Evolutionary conservation across 2,329 filamentous ascomycete genomes (phyloP).

Genomic region (Hortaea werneckii): DNA sequence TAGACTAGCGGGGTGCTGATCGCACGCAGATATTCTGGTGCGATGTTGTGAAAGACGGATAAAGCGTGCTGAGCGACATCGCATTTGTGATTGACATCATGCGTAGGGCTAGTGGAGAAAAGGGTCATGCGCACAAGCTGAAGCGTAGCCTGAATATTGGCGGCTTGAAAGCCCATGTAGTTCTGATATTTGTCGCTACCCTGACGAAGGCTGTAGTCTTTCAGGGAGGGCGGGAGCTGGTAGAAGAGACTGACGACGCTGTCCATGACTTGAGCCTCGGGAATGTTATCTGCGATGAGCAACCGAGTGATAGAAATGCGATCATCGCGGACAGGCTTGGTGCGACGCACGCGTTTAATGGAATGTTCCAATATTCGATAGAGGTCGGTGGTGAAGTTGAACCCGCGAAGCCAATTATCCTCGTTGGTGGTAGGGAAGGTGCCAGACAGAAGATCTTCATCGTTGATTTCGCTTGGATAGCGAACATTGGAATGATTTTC

Average conservation of each 20-base stretch:
- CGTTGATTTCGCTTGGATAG: conserved; percentile 40
- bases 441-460: conserved; percentile 33
- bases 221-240: conserved; percentile 22
- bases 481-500: conserved; percentile 38
- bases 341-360: conserved; percentile 18
- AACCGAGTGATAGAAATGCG: conserved; percentile 15
- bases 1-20: conserved; percentile 41
- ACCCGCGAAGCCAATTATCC: conserved; percentile 42
- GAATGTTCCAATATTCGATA: conserved; percentile 48
- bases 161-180: conserved; percentile 40
- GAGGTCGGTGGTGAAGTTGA: conserved; percentile 49
- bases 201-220: conserved; percentile 13
- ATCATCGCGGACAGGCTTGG: conserved; percentile 12
- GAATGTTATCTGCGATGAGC: conserved; percentile 17
- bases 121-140: conserved; percentile 41
- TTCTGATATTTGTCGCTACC: conserved; percentile 29
- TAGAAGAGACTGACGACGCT: conserved; percentile 20
- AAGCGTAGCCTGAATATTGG: conserved; percentile 41
- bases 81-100: conserved; percentile 34
- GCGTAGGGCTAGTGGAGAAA: conserved; percentile 14
- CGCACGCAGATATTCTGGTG: conserved; percentile 36
- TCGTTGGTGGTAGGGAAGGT: conserved; percentile 12
- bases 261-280: conserved; percentile 20
- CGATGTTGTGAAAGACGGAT: conserved; percentile 33
- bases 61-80: conserved; percentile 37